Percentiles rank a stretch among this genome's conserved stretches.
Conservation (phyloP, 2,329 filamentous ascomycete genomes). For the Pseudocercospora cruenta region DNA sequence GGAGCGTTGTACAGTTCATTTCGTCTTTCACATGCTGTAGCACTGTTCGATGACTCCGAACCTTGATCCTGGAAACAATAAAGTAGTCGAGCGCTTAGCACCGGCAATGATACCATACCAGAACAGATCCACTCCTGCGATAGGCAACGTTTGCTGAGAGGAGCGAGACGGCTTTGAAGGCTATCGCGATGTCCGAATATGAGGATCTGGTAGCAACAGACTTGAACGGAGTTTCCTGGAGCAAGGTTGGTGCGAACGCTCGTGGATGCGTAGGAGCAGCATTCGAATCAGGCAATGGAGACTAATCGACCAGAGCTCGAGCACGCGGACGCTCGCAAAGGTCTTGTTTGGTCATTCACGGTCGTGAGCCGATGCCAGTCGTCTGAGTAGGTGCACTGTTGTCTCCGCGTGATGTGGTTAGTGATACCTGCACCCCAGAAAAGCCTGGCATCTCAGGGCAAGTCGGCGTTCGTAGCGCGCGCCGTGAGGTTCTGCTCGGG, state of each 20-base stretch:
- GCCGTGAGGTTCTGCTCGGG: constrained; percentile 2
- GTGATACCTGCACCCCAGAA: neutral
- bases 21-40: constrained; percentile 1
- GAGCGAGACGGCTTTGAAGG: neutral
- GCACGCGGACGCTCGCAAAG: neutral
- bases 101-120: neutral
- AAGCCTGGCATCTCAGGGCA: neutral
- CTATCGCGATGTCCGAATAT: neutral
- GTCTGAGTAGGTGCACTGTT: neutral
- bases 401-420: neutral
- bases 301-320: neutral
- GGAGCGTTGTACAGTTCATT: neutral
- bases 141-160: neutral
- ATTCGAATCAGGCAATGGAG: neutral
- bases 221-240: neutral
- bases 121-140: neutral
- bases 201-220: neutral
- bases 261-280: neutral
- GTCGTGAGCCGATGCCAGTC: neutral
- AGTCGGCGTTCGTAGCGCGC: neutral
- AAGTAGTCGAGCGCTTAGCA: neutral
- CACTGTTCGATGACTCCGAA: neutral
- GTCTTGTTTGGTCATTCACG: neutral
- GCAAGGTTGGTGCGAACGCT: neutral
- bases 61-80: neutral